A percentile compares a stretch with the other conserved stretches of the same genome.
phyloP scores from a whole-genome alignment of 495 filamentous ascomycete genomes.

The Xanthoparmelia taractica region DNA sequence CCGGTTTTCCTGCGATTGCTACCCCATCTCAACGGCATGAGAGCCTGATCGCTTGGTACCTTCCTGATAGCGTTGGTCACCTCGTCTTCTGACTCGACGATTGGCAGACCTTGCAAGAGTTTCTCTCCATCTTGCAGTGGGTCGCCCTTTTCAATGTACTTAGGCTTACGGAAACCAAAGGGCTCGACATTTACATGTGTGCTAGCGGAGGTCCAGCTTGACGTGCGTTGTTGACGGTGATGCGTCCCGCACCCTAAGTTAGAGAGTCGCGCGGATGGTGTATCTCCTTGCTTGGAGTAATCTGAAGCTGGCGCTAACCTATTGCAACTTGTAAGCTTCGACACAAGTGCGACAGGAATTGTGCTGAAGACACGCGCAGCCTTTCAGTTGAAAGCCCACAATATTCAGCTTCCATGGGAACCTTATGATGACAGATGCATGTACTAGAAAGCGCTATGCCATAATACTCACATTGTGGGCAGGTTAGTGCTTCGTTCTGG shows the following conservation, averaged over 20 bases:
- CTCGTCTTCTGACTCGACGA: slow-evolving; percentile 3
- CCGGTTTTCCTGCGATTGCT: slow-evolving; percentile 12
- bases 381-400: not conserved
- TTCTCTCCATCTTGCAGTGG: slow-evolving; percentile 16
- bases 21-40: slow-evolving; percentile 18
- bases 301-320: not conserved
- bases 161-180: not conserved
- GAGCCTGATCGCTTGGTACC: slow-evolving; percentile 19
- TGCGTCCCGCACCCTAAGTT: not conserved
- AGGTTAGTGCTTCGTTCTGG: not conserved
- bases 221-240: not conserved
- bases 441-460: not conserved
- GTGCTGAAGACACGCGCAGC: not conserved
- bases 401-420: not conserved
- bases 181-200: not conserved
- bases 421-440: not conserved
- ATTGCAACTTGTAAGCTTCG: not conserved
- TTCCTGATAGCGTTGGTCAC: slow-evolving; percentile 13
- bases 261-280: not conserved
- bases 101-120: slow-evolving; percentile 14
- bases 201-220: not conserved
- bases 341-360: not conserved
- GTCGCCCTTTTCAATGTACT: slow-evolving; percentile 6
- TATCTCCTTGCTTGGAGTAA: slow-evolving; percentile 3
- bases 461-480: not conserved